Percentiles rank a stretch among this genome's conserved stretches.
phyloP scores from a whole-genome alignment of 2,329 filamentous ascomycete genomes.

The Ophiocordyceps camponoti-leonardi region DNA sequence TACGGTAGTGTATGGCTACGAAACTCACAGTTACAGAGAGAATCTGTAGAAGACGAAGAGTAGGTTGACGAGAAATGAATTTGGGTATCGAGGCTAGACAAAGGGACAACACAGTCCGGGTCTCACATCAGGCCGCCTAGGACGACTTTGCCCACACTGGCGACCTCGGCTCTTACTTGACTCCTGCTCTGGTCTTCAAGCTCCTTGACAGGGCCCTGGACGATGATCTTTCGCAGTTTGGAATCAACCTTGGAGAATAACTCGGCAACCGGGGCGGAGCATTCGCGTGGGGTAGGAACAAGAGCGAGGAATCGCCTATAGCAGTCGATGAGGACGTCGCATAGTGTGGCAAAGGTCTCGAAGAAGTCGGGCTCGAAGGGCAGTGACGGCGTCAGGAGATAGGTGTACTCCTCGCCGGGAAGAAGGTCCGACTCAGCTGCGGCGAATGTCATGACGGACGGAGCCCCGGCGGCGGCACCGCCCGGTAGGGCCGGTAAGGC shows the following conservation, averaged over 20 bases:
- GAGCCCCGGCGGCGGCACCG: constrained; percentile 14
- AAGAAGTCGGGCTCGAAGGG: constrained; percentile 97
- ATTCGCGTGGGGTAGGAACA: constrained; percentile 58
- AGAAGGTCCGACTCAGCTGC: constrained; percentile 48
- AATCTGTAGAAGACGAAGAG: too few species aligned
- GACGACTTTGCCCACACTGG: constrained; percentile 75
- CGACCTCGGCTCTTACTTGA: constrained; percentile 64
- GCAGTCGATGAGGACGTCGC: constrained; percentile 85
- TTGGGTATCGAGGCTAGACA: not conserved
- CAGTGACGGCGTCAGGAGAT: constrained; percentile 76
- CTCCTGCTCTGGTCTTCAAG: constrained; percentile 76
- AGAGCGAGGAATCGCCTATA: constrained; percentile 66
- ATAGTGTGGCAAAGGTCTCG: constrained; percentile 88
- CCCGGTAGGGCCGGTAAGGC: constrained; percentile 8
- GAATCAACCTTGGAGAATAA: constrained; percentile 81
- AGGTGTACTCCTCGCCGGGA: constrained; percentile 73
- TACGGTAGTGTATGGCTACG: too few species aligned
- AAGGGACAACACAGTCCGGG: not conserved
- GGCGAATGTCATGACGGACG: constrained; percentile 36
- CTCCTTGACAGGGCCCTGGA: constrained; percentile 74
- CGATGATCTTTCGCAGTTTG: constrained; percentile 71
- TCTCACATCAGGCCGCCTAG: constrained; percentile 65
- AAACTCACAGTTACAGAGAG: too few species aligned
- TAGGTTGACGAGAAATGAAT: not conserved
- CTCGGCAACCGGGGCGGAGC: constrained; percentile 55